These are phyloP conservation scores for Hansenula lynferdii DNA, from an alignment of 1,139 yeast genomes.

Conservation along the genomic window DNA sequence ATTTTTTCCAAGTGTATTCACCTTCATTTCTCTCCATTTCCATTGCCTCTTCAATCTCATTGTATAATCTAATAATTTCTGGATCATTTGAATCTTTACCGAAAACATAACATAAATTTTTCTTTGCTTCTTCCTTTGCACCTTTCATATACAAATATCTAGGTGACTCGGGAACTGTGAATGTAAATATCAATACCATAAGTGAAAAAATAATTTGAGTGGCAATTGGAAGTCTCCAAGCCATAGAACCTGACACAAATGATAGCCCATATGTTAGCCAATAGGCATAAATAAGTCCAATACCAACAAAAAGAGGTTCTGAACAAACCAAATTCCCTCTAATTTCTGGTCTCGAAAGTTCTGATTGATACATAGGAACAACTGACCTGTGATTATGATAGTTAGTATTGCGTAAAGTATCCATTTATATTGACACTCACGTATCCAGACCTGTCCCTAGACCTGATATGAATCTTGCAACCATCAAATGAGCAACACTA, in stretches of 20 bases:
- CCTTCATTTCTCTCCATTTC: conserved; percentile 3
- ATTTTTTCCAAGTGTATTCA: conserved; percentile 29
- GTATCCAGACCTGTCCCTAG: conserved; percentile 74
- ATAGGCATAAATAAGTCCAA: conserved; percentile 68
- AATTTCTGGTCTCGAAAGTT: conserved; percentile 62
- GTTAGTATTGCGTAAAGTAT: neutral
- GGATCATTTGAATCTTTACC: conserved; percentile 29
- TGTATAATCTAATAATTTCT: conserved; percentile 38
- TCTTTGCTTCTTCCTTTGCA: conserved; percentile 46
- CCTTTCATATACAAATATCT: conserved; percentile 62
- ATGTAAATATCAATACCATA: conserved; percentile 26
- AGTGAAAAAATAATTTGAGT: conserved; percentile 38
- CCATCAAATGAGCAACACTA: conserved; percentile 59
- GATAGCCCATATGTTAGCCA: conserved; percentile 76
- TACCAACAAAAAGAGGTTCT: conserved; percentile 69
- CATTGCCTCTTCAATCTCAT: conserved; percentile 8
- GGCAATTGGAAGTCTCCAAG: conserved; percentile 44
- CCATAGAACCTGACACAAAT: conserved; percentile 46
- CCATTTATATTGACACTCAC: neutral
- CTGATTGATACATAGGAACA: conserved; percentile 78
- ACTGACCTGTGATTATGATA: neutral
- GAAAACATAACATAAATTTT: conserved; percentile 21
- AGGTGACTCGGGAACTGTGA: conserved; percentile 63
- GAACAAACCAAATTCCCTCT: conserved; percentile 67
- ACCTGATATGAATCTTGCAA: conserved; percentile 76